Evolutionary conservation across 2,329 filamentous ascomycete species (phyloP).

Genomic region (Pseudogymnoascus sp.): DNA sequence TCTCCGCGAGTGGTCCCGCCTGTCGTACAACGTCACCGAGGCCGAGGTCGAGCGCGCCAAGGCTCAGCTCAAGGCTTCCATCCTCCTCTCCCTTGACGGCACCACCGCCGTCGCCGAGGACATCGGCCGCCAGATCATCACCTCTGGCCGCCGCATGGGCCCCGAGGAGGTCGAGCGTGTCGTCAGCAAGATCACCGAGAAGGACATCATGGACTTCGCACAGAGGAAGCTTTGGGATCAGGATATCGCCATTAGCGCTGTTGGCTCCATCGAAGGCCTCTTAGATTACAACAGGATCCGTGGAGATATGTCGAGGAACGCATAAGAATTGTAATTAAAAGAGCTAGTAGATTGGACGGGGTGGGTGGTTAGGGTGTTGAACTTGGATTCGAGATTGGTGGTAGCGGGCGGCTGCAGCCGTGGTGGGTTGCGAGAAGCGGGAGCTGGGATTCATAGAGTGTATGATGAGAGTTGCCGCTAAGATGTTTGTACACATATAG

Average conservation of each 20-base stretch:
- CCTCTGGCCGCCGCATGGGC: constrained; percentile 83
- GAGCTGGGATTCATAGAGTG: constrained; percentile 8
- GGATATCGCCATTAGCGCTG: constrained; percentile 87
- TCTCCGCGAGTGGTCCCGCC: constrained; percentile 94
- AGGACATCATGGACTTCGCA: constrained; percentile 95
- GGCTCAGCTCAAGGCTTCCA: constrained; percentile 96
- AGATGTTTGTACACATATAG: constrained; percentile 9
- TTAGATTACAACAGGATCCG: constrained; percentile 72
- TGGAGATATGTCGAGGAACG: constrained; percentile 79
- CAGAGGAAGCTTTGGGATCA: constrained; percentile 95
- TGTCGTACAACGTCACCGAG: constrained; percentile 78
- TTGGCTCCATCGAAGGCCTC: constrained; percentile 83
- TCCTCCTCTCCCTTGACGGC: constrained; percentile 93
- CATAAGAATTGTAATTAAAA: constrained; percentile 18
- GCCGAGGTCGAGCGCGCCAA: constrained; percentile 97
- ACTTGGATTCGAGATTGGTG: constrained; percentile 5
- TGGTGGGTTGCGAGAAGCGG: constrained; percentile 2
- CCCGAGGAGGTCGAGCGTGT: constrained; percentile 91
- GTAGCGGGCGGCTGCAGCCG: background rate
- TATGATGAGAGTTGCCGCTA: constrained; percentile 9
- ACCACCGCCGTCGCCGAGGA: constrained; percentile 97
- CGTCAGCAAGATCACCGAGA: constrained; percentile 82
- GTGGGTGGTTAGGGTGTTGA: background rate
- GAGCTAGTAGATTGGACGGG: constrained; percentile 1
- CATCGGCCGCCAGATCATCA: constrained; percentile 97